phyloP scores from a whole-genome alignment of 208 protist genomes.

The Trichomonas vaginalis region DNA sequence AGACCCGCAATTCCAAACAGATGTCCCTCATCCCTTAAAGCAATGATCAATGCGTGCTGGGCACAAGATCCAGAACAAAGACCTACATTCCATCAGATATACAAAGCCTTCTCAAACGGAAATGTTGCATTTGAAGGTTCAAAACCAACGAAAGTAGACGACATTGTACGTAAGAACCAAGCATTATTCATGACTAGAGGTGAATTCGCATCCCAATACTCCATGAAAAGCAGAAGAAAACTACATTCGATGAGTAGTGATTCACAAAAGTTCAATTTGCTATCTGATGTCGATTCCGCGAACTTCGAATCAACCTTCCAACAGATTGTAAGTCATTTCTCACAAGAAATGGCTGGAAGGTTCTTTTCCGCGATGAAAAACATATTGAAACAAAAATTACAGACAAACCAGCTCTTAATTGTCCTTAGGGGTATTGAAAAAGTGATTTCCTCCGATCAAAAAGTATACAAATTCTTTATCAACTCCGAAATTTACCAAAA shows the following conservation, averaged over 20 bases:
- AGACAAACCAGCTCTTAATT: background rate
- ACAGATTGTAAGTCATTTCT: background rate
- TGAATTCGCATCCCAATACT: background rate
- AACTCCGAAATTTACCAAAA: background rate
- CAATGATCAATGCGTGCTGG: background rate
- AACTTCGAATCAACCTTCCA: background rate
- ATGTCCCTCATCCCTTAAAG: background rate
- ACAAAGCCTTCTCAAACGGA: background rate
- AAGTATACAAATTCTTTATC: background rate
- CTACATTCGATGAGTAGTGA: background rate
- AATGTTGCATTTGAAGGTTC: background rate
- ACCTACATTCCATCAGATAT: background rate
- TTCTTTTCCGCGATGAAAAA: background rate
- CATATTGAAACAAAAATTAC: background rate
- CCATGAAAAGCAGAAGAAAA: background rate
- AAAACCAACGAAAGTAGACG: background rate
- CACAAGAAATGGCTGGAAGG: background rate
- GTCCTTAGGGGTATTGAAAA: background rate
- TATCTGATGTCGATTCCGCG: background rate
- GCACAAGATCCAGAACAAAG: background rate
- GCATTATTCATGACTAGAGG: background rate
- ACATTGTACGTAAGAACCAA: background rate
- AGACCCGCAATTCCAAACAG: background rate
- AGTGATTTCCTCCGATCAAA: background rate
- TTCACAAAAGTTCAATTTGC: background rate